Evolutionary conservation across 2,329 filamentous ascomycete species (phyloP), one percentile per base, ranked within the genome.

Genomic region (Phyllosticta citribraziliensis): DNA sequence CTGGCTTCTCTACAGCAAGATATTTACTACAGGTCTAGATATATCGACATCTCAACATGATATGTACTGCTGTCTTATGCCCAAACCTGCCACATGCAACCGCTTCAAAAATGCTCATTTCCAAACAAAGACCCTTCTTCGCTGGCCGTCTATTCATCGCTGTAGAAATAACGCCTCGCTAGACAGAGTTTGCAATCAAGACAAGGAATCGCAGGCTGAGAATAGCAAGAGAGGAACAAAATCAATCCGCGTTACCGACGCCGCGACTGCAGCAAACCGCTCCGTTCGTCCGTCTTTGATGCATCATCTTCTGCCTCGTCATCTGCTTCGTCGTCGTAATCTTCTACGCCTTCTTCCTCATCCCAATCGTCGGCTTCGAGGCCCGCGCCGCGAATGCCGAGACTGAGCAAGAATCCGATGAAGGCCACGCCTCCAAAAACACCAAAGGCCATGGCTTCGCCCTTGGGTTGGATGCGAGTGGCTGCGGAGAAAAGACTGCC

Each of bases 401-500:
- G 86, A 62, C 89, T 92, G 27, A 90, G 78, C 1, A 90, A 64
- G 76, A 93, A 96, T 0, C 93, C 94, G 0, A 91, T 63, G 33
- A 96, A 85, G 0, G 90, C 84, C 2, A 97, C 80, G 0, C 88
- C 91, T 0, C 88, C 92, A 71, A 97, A 97, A 0, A 96, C 73
- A 1, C 90, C 89, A 82, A 95, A 99, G 0, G 89, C 86, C 4
- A 97, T 75, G 1, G 86, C 85, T 73, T 96, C 92, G 1, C 94
- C 93, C 69, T 91, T 94, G 2, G 87, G 88, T 11, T 81, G 78
- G 5, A 96, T 80, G 56, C 83, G 81, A 0, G 85, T 87, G 0
- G 91, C 87, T 0, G 93, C 78, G 0, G 90, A 90, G 73, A 96
- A 99, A 0, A 99, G 78, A 0, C 86, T 86, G 0, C 94, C 94